Evolutionary conservation across 257 asterid genomes (phyloP).

Genomic region (Linderniella brevidens): DNA sequence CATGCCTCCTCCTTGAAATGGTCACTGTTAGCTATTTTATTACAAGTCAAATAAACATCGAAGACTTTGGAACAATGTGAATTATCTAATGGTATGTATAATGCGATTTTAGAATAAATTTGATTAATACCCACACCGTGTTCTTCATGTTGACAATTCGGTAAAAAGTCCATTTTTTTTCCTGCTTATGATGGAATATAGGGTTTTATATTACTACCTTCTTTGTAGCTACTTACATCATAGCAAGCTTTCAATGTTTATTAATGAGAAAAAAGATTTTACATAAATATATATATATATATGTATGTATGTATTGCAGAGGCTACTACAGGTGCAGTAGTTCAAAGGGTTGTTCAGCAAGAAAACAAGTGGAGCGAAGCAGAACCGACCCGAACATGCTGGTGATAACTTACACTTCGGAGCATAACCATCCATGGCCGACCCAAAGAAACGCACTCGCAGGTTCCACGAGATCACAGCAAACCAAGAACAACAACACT

Average conservation of each 20-base stretch:
- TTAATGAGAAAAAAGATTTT: neutral
- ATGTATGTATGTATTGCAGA: slow-evolving; percentile 22
- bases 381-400: slow-evolving; percentile 88
- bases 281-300: neutral
- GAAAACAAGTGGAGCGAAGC: slow-evolving; percentile 96
- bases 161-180: too few species aligned
- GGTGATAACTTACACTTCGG: slow-evolving; percentile 83
- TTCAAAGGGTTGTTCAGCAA: slow-evolving; percentile 87
- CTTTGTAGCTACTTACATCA: too few species aligned
- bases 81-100: too few species aligned
- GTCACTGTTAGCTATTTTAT: too few species aligned
- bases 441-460: slow-evolving; percentile 88
- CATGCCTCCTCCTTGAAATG: too few species aligned
- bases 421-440: slow-evolving; percentile 98
- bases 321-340: slow-evolving; percentile 96
- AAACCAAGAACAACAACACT: slow-evolving; percentile 14
- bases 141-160: too few species aligned
- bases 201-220: too few species aligned
- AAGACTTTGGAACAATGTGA: too few species aligned
- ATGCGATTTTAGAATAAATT: too few species aligned
- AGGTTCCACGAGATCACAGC: slow-evolving; percentile 65
- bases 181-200: too few species aligned
- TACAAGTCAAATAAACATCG: too few species aligned
- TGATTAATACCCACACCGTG: too few species aligned
- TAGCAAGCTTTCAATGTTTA: neutral